Conservation (phyloP, 176 grass and related monocot species). For the Poa pratensis region DNA sequence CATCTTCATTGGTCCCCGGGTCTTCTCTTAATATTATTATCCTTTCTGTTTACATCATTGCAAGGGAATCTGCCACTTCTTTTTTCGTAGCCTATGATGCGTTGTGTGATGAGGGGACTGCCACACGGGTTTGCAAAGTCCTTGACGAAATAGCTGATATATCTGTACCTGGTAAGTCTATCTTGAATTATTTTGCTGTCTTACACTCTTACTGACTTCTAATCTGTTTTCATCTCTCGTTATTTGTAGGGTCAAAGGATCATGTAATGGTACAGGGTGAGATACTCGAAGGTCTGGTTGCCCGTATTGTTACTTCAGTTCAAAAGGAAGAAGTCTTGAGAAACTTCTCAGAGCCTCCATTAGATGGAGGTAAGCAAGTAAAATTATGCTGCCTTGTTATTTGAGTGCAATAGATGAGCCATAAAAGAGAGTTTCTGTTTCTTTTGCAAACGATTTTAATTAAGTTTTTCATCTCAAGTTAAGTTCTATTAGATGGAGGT, state of each 20-base stretch:
- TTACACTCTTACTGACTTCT: not conserved
- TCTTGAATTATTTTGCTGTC: not conserved
- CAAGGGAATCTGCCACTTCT: slow-evolving; percentile 81
- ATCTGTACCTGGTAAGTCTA: slow-evolving; percentile 68
- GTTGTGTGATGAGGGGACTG: slow-evolving; percentile 92
- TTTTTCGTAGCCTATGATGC: slow-evolving; percentile 90
- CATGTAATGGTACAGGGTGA: slow-evolving; percentile 89
- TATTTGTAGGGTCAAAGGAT: slow-evolving; percentile 77
- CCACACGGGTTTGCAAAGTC: slow-evolving; percentile 81
- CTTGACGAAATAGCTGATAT: slow-evolving; percentile 92
- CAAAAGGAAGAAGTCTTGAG: slow-evolving; percentile 72
- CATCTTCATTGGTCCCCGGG: slow-evolving; percentile 21
- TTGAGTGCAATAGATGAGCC: not conserved
- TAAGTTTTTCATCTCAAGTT: not conserved
- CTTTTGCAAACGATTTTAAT: not conserved
- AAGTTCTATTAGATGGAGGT: not conserved
- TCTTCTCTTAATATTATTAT: not conserved
- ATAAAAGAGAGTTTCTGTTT: not conserved
- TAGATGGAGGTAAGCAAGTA: slow-evolving; percentile 50
- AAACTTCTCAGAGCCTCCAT: slow-evolving; percentile 61
- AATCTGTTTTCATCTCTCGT: not conserved
- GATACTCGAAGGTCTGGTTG: slow-evolving; percentile 93
- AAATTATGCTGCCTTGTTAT: slow-evolving; percentile 18
- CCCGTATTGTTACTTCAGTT: slow-evolving; percentile 67
- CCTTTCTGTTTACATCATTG: slow-evolving; percentile 32